Evolutionary conservation across 2,329 filamentous ascomycete species (phyloP), one percentile per base, ranked within the genome.

Genomic region (Aspergillus ochraceoroseus): DNA sequence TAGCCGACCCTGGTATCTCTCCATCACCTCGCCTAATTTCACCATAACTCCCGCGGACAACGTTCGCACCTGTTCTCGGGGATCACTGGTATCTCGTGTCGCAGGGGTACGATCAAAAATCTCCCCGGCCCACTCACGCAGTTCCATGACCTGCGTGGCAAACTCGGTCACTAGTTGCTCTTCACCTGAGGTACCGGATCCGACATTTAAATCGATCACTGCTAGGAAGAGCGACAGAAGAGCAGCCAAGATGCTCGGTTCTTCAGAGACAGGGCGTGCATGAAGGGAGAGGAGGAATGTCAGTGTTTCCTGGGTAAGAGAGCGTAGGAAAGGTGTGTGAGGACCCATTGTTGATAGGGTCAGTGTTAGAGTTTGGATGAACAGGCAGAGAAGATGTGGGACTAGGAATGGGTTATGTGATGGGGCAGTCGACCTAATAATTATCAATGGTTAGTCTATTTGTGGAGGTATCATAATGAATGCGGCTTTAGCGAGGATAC

Each of bases 241-340:
- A 0, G 87, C 84, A 32, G 83, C 80, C 13, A 87, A 73, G 1
- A 95, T 76, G 0, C 71, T 67, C 1, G 82, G 64, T 48, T 92
- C 84, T 1, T 75, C 76, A 18, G 73, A 71, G 26, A 74, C 72
- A 2, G 68, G 58, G 14, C 52, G 53, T 30, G 63, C 29, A 72
- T 78, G 75, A 2, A 95, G 71, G 2, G 76, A 71, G 53, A 95
- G 77, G 2, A 96, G 70, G n/a, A 98, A 67, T 31, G 83, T 77
- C 79, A 89, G 89, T 12, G 94, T 77, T 64, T 95, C 87, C 7
- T 79, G 72, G 1, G 88, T 95, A 72, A 95, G 81, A 40, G 87
- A 79, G 1, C 83, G 80, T 0, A 96, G 74, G 1, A 79, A 74
- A 0, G 89, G 71, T 0, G 85, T 89, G 38, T 83, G 80, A 0